Evolutionary conservation across 2,329 filamentous ascomycete genomes (phyloP).

Genomic region (Scedosporium dehoogii): DNA sequence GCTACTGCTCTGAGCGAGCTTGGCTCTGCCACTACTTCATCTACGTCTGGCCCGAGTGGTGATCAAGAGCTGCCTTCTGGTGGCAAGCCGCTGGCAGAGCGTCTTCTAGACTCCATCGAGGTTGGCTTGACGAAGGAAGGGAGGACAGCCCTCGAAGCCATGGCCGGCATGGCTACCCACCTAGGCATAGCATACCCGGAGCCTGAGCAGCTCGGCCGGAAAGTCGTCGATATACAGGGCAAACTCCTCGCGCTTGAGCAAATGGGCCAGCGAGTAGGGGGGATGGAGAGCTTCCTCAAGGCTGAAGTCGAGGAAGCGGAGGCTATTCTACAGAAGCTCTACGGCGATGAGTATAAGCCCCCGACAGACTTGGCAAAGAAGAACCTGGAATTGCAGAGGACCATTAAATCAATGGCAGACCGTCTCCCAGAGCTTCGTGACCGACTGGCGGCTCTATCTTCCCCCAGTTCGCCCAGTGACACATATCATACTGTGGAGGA

Average conservation of each 20-base stretch:
- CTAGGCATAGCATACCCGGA: slow-evolving; percentile 39
- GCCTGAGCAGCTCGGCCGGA: slow-evolving; percentile 37
- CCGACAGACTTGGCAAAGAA: slow-evolving; percentile 51
- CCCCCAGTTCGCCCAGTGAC: slow-evolving; percentile 21
- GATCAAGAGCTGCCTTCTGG: background rate
- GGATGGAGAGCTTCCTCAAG: slow-evolving; percentile 47
- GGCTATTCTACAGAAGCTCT: slow-evolving; percentile 30
- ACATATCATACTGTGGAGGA: slow-evolving; percentile 41
- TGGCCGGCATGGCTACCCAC: slow-evolving; percentile 41
- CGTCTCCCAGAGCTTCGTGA: slow-evolving; percentile 24
- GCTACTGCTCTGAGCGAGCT: slow-evolving; percentile 47
- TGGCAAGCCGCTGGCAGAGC: slow-evolving; percentile 14
- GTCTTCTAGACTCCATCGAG: slow-evolving; percentile 44
- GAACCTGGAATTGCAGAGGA: slow-evolving; percentile 65
- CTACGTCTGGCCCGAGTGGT: background rate
- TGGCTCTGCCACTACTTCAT: slow-evolving; percentile 11
- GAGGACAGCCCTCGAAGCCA: slow-evolving; percentile 42
- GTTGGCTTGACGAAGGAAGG: slow-evolving; percentile 46
- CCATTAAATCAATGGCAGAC: slow-evolving; percentile 41
- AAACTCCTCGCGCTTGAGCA: slow-evolving; percentile 46
- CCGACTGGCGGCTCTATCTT: slow-evolving; percentile 32
- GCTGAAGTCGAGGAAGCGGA: slow-evolving; percentile 34
- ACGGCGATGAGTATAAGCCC: slow-evolving; percentile 39
- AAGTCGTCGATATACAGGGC: slow-evolving; percentile 46
- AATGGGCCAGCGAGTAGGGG: slow-evolving; percentile 39